Percentiles rank a stretch among this genome's conserved stretches.
Conservation (phyloP, 192 early-diverging fungal species). For the Umbelopsis vinacea region DNA sequence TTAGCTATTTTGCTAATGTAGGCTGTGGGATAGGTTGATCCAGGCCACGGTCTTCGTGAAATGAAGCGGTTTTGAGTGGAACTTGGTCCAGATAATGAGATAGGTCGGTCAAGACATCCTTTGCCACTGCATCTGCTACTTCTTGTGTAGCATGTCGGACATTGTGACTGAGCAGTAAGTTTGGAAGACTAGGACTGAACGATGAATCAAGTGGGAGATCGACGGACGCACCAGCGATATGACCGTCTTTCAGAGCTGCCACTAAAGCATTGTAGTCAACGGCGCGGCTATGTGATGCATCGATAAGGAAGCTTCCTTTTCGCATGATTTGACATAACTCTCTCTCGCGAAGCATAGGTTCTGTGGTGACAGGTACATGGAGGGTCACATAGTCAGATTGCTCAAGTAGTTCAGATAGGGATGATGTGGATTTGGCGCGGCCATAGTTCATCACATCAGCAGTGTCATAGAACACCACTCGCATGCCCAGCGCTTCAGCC, state of each 20-base stretch:
- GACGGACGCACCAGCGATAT: not conserved
- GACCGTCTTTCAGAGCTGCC: not conserved
- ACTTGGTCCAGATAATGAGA: not conserved
- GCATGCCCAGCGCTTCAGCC: slow-evolving; percentile 11
- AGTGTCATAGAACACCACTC: slow-evolving; percentile 5
- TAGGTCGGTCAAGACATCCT: not conserved
- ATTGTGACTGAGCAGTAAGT: not conserved
- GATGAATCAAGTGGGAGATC: not conserved
- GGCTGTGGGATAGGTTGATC: not conserved
- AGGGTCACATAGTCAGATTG: not conserved
- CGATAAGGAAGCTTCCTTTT: slow-evolving; percentile 7
- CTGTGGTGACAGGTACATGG: not conserved
- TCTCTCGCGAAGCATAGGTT: not conserved
- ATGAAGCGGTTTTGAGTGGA: not conserved
- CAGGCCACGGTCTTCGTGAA: not conserved
- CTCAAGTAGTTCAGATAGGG: not conserved
- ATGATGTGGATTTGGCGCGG: not conserved
- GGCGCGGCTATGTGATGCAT: not conserved
- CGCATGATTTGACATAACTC: not conserved
- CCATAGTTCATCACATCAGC: slow-evolving; percentile 7
- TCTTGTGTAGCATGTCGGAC: slow-evolving; percentile 16
- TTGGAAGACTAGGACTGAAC: not conserved
- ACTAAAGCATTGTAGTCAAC: not conserved
- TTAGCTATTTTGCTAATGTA: not conserved
- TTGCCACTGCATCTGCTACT: slow-evolving; percentile 8